A percentile compares a stretch with the other conserved stretches of the same genome.
Conservation (phyloP, 768 basidiomycete genomes). For the Lactifluus echinatus region DNA sequence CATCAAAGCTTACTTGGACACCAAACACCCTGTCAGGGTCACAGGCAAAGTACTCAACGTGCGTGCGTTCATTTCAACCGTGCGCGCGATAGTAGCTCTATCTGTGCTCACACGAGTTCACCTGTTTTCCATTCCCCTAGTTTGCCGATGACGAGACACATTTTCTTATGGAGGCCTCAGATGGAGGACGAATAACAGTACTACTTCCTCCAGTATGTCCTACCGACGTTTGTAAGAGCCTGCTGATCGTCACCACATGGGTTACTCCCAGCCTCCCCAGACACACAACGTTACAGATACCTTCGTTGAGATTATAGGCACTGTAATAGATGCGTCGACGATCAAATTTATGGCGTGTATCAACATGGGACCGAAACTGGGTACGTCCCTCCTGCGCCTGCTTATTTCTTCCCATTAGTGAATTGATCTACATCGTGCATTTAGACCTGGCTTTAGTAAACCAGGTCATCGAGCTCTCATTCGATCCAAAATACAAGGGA, state of each 20-base stretch:
- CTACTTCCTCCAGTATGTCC: slow-evolving; percentile 1
- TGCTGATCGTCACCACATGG: background rate
- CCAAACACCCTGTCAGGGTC: slow-evolving; percentile 10
- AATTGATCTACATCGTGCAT: background rate
- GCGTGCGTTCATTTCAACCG: background rate
- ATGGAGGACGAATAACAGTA: slow-evolving; percentile 16
- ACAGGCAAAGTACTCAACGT: slow-evolving; percentile 18
- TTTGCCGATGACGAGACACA: slow-evolving; percentile 13
- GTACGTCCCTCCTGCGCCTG: slow-evolving; percentile 32
- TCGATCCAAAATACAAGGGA: slow-evolving; percentile 44
- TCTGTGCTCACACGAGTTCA: background rate
- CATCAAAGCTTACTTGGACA: slow-evolving; percentile 6
- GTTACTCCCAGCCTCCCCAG: background rate
- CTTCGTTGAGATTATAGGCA: slow-evolving; percentile 62
- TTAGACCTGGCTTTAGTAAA: slow-evolving; percentile 54
- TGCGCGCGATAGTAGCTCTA: background rate
- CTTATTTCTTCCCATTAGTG: background rate
- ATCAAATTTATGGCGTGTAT: slow-evolving; percentile 46
- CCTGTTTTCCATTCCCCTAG: background rate
- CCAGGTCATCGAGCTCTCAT: slow-evolving; percentile 51
- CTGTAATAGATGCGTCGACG: slow-evolving; percentile 43
- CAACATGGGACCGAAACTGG: slow-evolving; percentile 53
- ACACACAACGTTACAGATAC: slow-evolving; percentile 39
- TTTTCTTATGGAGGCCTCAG: slow-evolving; percentile 14
- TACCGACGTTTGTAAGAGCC: too few species aligned